Evolutionary conservation across 176 grass and related monocot genomes (phyloP).

Genomic region (Phragmites australis): DNA sequence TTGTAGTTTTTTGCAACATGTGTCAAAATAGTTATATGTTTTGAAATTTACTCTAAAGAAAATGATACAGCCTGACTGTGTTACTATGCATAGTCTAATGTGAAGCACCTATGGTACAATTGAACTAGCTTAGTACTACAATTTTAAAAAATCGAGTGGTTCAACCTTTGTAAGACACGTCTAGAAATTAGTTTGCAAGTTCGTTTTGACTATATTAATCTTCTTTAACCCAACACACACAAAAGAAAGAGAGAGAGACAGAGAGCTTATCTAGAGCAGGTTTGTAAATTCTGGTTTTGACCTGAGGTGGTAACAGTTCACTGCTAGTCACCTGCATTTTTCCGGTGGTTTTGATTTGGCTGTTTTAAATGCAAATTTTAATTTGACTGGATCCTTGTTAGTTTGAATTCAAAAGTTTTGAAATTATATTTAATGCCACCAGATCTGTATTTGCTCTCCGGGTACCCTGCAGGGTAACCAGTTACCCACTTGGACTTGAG

Average conservation of each 20-base stretch:
- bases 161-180: neutral
- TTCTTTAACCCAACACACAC: no score
- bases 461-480: neutral
- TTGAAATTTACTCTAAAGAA: no score
- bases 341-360: neutral
- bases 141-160: neutral
- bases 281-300: neutral
- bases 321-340: no score
- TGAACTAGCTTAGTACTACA: neutral
- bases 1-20: no score
- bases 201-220: neutral
- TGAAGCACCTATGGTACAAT: neutral
- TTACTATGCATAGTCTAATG: neutral
- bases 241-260: no score
- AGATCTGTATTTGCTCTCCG: neutral
- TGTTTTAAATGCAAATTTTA: neutral
- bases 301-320: neutral
- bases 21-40: no score
- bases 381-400: neutral
- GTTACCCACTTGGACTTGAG: neutral
- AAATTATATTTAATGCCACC: neutral
- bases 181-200: neutral
- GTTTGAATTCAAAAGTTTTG: neutral
- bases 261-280: neutral
- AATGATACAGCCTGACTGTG: neutral